Percentiles rank a stretch among this genome's conserved stretches.
phyloP scores from a whole-genome alignment of 1,284 basidiomycete genomes.

The Rhodotorula sp. region DNA sequence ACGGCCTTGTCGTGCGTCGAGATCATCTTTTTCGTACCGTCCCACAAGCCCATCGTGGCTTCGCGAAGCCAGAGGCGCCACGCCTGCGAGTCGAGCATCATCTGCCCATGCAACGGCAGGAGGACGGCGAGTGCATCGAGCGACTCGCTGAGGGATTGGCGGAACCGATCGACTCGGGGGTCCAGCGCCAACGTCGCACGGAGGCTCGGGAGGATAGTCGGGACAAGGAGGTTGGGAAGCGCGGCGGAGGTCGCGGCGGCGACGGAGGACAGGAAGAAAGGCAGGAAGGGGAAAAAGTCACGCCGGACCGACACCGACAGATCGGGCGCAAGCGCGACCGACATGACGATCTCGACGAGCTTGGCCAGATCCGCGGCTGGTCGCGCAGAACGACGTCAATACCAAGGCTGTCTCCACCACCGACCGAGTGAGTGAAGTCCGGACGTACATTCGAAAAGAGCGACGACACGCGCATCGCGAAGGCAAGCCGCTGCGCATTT shows the following conservation, averaged over 20 bases:
- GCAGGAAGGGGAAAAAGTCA: constrained; percentile 35
- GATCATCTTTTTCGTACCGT: constrained; percentile 24
- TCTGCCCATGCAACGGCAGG: background rate
- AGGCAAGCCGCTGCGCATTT: constrained; percentile 16
- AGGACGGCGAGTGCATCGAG: constrained; percentile 19
- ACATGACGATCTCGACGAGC: background rate
- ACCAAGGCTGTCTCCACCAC: too few relatives aligned
- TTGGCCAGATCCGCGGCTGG: background rate
- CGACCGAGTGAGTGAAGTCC: background rate
- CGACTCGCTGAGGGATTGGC: constrained; percentile 16
- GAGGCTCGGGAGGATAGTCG: constrained; percentile 12
- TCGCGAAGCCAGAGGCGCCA: constrained; percentile 21
- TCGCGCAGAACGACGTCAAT: background rate
- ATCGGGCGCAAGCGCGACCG: background rate
- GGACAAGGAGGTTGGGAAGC: constrained; percentile 5
- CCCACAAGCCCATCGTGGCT: constrained; percentile 27
- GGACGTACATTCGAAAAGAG: constrained; percentile 18
- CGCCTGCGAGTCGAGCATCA: constrained; percentile 1
- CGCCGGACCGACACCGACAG: constrained; percentile 19
- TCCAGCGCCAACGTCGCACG: constrained; percentile 8
- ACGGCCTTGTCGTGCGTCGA: constrained; percentile 15
- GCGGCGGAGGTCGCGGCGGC: background rate
- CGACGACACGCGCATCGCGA: constrained; percentile 1
- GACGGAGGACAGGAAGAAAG: constrained; percentile 29
- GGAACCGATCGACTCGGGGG: constrained; percentile 21